Evolutionary conservation across 306 rosid species (phyloP).

Genomic region (Cucumis melo): DNA sequence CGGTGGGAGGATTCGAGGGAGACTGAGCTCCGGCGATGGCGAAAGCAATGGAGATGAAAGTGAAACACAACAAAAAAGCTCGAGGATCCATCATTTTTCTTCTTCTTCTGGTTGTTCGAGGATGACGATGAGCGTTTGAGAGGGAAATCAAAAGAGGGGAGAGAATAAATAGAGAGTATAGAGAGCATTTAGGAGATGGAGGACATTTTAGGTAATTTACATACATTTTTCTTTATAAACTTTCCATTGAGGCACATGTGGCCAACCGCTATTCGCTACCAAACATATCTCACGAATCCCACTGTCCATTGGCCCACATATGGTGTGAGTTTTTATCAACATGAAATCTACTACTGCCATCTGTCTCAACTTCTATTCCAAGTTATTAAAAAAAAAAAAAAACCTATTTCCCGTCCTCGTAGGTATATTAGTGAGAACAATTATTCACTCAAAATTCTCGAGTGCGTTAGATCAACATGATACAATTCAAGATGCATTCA

Average conservation of each 20-base stretch:
- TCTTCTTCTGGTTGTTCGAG: neutral
- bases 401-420: too few species aligned
- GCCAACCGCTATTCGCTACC: constrained; percentile 10
- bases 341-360: neutral
- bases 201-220: neutral
- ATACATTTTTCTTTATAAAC: too few species aligned
- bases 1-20: constrained; percentile 47
- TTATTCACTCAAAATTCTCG: too few species aligned
- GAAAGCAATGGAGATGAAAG: constrained; percentile 34
- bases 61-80: constrained; percentile 14
- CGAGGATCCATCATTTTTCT: constrained; percentile 14
- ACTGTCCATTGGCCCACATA: neutral
- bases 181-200: neutral
- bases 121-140: neutral
- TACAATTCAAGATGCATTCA: too few species aligned
- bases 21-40: constrained; percentile 50
- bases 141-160: neutral
- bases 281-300: neutral
- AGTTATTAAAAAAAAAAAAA: too few species aligned
- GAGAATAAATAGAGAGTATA: constrained; percentile 18
- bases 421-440: too few species aligned
- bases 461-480: too few species aligned
- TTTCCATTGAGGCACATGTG: neutral
- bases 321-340: too few species aligned
- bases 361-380: neutral